Evolutionary conservation across 768 basidiomycete species (phyloP).

Genomic region (Naematelia aurantialba): DNA sequence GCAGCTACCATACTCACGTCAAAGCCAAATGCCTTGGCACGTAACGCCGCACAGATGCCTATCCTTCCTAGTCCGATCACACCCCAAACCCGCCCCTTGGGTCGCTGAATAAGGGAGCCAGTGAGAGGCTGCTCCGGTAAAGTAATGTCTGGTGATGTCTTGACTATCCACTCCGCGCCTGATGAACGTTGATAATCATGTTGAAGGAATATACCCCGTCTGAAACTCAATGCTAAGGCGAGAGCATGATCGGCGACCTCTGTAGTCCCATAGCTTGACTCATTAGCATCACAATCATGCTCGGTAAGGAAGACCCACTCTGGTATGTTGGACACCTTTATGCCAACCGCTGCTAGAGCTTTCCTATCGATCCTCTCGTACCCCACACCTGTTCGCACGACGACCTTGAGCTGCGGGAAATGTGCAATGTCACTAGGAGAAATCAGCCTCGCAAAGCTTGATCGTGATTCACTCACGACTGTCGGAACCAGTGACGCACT

Average conservation of each 20-base stretch:
- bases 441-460: not conserved
- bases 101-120: slow-evolving; percentile 1
- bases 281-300: not conserved
- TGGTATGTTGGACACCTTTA: slow-evolving; percentile 1
- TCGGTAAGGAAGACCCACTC: not conserved
- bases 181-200: slow-evolving; percentile 1
- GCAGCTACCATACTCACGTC: not conserved
- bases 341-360: not conserved
- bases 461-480: not conserved
- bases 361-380: not conserved
- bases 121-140: not conserved
- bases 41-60: not conserved
- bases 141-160: not conserved
- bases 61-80: slow-evolving; percentile 2
- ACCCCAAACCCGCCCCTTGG: not conserved
- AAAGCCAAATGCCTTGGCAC: slow-evolving; percentile 3
- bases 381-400: not conserved
- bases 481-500: not conserved
- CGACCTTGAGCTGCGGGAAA: not conserved
- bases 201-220: slow-evolving; percentile 2
- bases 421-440: not conserved
- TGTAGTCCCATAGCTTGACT: slow-evolving; percentile 4
- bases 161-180: not conserved
- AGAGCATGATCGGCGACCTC: slow-evolving; percentile 5
- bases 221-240: not conserved